These are phyloP conservation scores for Lolium multiflorum DNA, from an alignment of 176 grass and related monocot species.

Conservation along the genomic window DNA sequence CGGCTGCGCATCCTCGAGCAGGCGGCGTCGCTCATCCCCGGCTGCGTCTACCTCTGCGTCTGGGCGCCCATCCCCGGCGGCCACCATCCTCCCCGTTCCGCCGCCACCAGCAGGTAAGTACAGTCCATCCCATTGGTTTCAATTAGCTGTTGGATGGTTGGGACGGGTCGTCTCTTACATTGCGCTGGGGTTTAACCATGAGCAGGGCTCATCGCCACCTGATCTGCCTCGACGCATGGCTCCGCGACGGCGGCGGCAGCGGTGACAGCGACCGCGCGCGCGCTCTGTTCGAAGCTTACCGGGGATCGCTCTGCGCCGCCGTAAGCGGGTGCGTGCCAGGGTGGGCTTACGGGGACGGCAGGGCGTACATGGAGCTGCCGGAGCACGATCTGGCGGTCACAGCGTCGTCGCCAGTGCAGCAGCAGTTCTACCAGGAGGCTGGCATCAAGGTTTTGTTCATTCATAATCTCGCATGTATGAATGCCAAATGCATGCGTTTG, in stretches of 20 bases:
- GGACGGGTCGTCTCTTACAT: neutral
- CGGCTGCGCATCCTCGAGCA: constrained; percentile 51
- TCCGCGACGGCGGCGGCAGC: constrained; percentile 41
- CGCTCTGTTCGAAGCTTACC: constrained; percentile 68
- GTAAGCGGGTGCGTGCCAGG: constrained; percentile 76
- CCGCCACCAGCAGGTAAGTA: constrained; percentile 33
- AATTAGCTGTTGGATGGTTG: neutral
- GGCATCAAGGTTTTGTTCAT: constrained; percentile 68
- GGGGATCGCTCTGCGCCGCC: constrained; percentile 48
- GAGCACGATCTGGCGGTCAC: constrained; percentile 50
- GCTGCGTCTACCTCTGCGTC: constrained; percentile 55
- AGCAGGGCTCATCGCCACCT: constrained; percentile 38
- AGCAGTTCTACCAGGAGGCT: constrained; percentile 89
- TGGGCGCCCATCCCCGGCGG: constrained; percentile 38
- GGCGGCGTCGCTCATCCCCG: constrained; percentile 53
- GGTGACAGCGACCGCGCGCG: constrained; percentile 17
- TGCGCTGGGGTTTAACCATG: constrained; percentile 5
- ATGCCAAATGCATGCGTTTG: neutral
- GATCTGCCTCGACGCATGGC: constrained; percentile 56
- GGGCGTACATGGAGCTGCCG: constrained; percentile 64
- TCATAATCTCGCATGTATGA: neutral
- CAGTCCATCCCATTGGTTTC: neutral
- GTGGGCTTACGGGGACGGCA: constrained; percentile 61
- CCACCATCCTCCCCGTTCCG: neutral
- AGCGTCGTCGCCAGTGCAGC: constrained; percentile 58